Evolutionary conservation across 140 eudicot species (phyloP).

Genomic region (Anethum foeniculum): DNA sequence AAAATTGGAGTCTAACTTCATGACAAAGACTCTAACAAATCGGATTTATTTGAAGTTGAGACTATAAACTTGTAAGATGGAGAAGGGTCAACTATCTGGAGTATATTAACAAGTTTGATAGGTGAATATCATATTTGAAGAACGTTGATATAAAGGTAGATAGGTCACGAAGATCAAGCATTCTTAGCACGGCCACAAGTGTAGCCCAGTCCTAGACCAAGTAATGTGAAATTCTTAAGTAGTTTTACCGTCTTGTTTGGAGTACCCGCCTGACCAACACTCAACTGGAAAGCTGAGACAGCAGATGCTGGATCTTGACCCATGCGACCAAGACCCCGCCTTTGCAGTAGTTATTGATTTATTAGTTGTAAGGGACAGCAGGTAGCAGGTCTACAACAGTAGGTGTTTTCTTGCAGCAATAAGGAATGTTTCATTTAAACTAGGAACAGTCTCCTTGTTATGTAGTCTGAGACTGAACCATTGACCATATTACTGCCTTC

Average conservation of each 20-base stretch:
- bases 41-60: too few species aligned
- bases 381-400: conserved; percentile 67
- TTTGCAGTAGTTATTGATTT: conserved; percentile 63
- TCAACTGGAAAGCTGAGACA: conserved; percentile 62
- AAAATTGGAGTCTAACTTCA: too few species aligned
- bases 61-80: too few species aligned
- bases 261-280: conserved; percentile 70
- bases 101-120: too few species aligned
- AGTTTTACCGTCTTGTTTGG: conserved; percentile 63
- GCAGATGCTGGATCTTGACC: conserved; percentile 63
- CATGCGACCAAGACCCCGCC: conserved; percentile 68
- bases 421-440: conserved; percentile 72
- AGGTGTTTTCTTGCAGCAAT: conserved; percentile 71
- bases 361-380: conserved; percentile 73
- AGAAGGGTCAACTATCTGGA: too few species aligned
- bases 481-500: conserved; percentile 75
- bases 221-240: conserved; percentile 65
- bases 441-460: conserved; percentile 87
- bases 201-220: conserved; percentile 79
- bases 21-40: too few species aligned
- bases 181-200: conserved; percentile 75
- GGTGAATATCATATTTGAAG: too few species aligned
- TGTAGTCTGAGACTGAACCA: conserved; percentile 72
- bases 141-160: too few species aligned
- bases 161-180: too few species aligned